These are phyloP conservation scores for Chlorella vulgaris DNA, from an alignment of 139 green algal species.

Conservation along the genomic window DNA sequence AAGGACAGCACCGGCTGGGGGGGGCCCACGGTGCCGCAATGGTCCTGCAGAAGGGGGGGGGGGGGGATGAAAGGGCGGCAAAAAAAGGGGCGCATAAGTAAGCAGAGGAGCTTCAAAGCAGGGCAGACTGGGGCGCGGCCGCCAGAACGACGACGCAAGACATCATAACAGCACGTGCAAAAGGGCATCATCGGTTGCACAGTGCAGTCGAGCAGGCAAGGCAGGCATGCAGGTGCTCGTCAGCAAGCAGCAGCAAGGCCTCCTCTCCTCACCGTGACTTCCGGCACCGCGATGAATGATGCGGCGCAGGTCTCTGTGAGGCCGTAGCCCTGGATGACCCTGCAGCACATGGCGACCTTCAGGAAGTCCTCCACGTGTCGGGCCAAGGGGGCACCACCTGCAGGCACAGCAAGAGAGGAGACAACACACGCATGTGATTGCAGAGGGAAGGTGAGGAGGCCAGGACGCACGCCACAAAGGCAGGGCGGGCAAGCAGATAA, in stretches of 20 bases:
- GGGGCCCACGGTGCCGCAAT: conserved; percentile 81
- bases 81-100: too few relatives aligned
- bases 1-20: conserved; percentile 75
- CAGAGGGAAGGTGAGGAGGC: background rate
- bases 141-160: too few relatives aligned
- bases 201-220: background rate
- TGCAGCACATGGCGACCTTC: conserved; percentile 59
- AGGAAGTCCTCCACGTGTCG: conserved; percentile 73
- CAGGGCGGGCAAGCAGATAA: too few relatives aligned
- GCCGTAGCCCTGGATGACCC: conserved; percentile 81
- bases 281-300: conserved; percentile 73
- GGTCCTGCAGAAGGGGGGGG: conserved; percentile 24
- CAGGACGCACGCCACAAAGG: background rate
- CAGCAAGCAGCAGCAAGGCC: background rate
- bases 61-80: background rate
- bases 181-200: background rate
- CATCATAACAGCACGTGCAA: too few relatives aligned
- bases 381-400: conserved; percentile 72
- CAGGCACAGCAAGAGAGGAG: background rate
- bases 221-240: background rate
- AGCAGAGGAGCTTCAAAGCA: background rate
- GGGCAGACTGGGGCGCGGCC: too few relatives aligned
- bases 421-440: background rate
- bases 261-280: conserved; percentile 45
- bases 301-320: conserved; percentile 89